Conservation (phyloP, 2,329 filamentous ascomycete species). For the Tolypocladium ovalisporum region DNA sequence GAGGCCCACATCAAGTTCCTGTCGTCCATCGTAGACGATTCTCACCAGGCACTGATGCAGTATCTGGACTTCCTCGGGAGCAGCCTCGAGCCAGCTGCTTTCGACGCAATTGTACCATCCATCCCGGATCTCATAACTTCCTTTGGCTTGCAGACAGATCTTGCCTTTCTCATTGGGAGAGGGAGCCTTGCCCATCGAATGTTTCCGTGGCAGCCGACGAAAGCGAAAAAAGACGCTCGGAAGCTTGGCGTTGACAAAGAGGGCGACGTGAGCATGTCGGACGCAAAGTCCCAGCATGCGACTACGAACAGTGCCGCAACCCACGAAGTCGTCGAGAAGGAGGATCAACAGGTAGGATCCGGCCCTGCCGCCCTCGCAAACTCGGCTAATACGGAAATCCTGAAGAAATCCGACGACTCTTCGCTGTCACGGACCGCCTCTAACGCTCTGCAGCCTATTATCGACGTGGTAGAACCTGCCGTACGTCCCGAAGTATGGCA, state of each 20-base stretch:
- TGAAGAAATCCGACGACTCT: constrained; percentile 23
- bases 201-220: constrained; percentile 25
- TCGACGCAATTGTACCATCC: constrained; percentile 67
- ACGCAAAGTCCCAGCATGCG: constrained; percentile 19
- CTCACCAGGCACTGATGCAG: constrained; percentile 73
- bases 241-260: constrained; percentile 33
- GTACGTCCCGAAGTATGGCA: constrained; percentile 55
- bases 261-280: constrained; percentile 45
- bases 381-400: constrained; percentile 11
- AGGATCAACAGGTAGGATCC: constrained; percentile 24
- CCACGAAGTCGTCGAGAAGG: constrained; percentile 13
- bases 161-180: constrained; percentile 79
- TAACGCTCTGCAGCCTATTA: constrained; percentile 53
- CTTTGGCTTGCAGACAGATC: constrained; percentile 66
- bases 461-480: constrained; percentile 53
- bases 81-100: constrained; percentile 65
- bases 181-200: constrained; percentile 61
- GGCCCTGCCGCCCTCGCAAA: constrained; percentile 4
- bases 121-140: constrained; percentile 63
- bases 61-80: constrained; percentile 82
- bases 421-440: constrained; percentile 18
- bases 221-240: constrained; percentile 16
- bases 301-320: constrained; percentile 14
- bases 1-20: constrained; percentile 81
- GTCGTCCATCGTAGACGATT: constrained; percentile 80